phyloP scores from a whole-genome alignment of 768 basidiomycete genomes.

The Rhodotorula taiwanensis region DNA sequence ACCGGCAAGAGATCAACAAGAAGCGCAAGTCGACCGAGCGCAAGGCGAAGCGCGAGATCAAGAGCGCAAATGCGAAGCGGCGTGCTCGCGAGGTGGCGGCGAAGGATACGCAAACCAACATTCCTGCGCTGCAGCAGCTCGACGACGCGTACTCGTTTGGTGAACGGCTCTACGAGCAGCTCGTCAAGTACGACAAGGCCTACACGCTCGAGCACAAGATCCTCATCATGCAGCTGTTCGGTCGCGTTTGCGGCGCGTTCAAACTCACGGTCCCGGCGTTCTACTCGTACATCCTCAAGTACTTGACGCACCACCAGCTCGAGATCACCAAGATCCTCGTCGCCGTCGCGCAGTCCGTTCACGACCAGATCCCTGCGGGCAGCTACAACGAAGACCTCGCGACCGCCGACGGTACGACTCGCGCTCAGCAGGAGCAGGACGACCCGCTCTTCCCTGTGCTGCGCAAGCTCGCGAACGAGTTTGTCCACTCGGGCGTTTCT shows the following conservation, averaged over 20 bases:
- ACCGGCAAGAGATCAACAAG: conserved; percentile 86
- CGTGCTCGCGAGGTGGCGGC: conserved; percentile 45
- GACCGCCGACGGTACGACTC: conserved; percentile 52
- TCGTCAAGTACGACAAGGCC: conserved; percentile 83
- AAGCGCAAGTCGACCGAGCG: conserved; percentile 77
- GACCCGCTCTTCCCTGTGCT: conserved; percentile 67
- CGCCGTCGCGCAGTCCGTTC: conserved; percentile 85
- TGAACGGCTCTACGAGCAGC: conserved; percentile 80
- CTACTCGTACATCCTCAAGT: conserved; percentile 87
- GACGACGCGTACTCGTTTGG: conserved; percentile 93
- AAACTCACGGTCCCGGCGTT: conserved; percentile 88
- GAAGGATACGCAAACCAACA: conserved; percentile 54
- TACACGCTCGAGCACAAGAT: conserved; percentile 96
- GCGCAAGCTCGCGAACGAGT: conserved; percentile 85
- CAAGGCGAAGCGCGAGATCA: conserved; percentile 66
- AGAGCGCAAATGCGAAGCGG: conserved; percentile 64
- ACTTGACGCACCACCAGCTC: conserved; percentile 84
- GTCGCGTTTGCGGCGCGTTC: conserved; percentile 85
- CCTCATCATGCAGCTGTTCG: conserved; percentile 90
- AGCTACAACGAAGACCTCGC: conserved; percentile 1
- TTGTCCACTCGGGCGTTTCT: conserved; percentile 94
- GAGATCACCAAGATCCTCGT: conserved; percentile 89
- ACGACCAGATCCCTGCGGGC: conserved; percentile 81
- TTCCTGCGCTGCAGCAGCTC: conserved; percentile 83
- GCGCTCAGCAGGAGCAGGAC: conserved; percentile 10